phyloP scores from a whole-genome alignment of 2,329 filamentous ascomycete genomes.

The Hortaea sp. region DNA sequence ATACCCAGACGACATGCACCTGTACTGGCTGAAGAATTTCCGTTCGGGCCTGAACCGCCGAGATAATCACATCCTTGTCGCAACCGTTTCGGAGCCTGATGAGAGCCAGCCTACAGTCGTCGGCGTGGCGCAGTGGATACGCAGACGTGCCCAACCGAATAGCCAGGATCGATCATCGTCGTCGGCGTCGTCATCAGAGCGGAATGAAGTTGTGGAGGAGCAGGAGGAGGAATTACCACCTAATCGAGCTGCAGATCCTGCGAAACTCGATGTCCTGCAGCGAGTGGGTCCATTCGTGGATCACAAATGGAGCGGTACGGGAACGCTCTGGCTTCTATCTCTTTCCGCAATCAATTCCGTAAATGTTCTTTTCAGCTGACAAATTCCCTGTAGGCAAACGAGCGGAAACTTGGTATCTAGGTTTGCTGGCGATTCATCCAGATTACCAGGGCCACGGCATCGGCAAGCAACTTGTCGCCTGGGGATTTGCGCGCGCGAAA shows the following conservation, averaged over 20 bases:
- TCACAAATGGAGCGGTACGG: constrained; percentile 8
- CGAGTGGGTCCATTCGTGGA: constrained; percentile 1
- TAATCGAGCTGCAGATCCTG: constrained; percentile 8
- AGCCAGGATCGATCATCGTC: background rate
- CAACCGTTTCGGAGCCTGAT: background rate
- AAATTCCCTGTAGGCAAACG: constrained; percentile 9
- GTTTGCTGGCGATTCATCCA: constrained; percentile 16
- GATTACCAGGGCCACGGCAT: constrained; percentile 13
- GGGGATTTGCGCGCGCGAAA: constrained; percentile 20
- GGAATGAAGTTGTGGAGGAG: background rate
- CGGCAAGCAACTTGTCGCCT: constrained; percentile 16
- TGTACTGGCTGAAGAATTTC: constrained; percentile 12
- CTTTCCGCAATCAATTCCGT: background rate
- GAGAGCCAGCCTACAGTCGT: constrained; percentile 2
- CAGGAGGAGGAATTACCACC: background rate
- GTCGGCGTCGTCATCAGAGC: constrained; percentile 5
- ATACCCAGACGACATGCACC: constrained; percentile 14
- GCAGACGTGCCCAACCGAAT: constrained; percentile 6
- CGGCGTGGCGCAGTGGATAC: constrained; percentile 12
- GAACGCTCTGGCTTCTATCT: background rate
- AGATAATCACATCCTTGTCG: background rate
- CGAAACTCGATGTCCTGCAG: constrained; percentile 1
- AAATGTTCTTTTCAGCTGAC: too few relatives aligned
- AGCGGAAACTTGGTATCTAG: constrained; percentile 19
- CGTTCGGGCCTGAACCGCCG: constrained; percentile 4